Percentiles rank a stretch among this genome's conserved stretches.
Conservation (phyloP, 2,329 filamentous ascomycete species). For the Xylaria sp. region DNA sequence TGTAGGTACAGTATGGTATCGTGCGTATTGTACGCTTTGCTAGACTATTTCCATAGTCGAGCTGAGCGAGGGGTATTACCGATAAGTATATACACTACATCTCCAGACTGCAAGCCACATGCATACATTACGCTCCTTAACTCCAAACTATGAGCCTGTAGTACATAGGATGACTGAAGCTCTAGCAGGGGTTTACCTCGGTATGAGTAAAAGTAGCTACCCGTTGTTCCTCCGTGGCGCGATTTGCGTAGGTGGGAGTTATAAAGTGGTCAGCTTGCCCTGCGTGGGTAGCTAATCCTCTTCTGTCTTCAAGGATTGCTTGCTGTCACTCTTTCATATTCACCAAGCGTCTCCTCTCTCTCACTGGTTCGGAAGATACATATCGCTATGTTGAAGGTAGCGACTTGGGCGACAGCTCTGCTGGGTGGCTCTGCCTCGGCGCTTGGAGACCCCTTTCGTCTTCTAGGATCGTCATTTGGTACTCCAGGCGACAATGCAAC, state of each 20-base stretch:
- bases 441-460: conserved; percentile 31
- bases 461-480: conserved; percentile 38
- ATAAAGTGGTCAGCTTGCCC: conserved; percentile 30
- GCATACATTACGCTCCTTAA: conserved; percentile 13
- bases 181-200: conserved; percentile 24
- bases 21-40: neutral
- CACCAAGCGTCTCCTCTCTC: conserved; percentile 23
- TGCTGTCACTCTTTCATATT: conserved; percentile 25
- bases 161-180: conserved; percentile 20
- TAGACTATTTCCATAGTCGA: neutral
- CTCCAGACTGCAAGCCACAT: conserved; percentile 9
- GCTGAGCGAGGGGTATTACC: neutral
- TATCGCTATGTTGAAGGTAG: conserved; percentile 25
- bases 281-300: conserved; percentile 1
- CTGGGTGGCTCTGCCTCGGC: conserved; percentile 29
- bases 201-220: conserved; percentile 11
- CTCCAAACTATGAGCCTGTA: neutral
- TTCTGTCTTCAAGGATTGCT: conserved; percentile 16
- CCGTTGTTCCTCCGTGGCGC: neutral
- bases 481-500: conserved; percentile 40
- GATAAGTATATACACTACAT: neutral
- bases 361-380: conserved; percentile 26
- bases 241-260: conserved; percentile 5
- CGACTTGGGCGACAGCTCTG: conserved; percentile 32
- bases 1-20: neutral